phyloP scores from a whole-genome alignment of 768 basidiomycete species.

The Mycena rosella region DNA sequence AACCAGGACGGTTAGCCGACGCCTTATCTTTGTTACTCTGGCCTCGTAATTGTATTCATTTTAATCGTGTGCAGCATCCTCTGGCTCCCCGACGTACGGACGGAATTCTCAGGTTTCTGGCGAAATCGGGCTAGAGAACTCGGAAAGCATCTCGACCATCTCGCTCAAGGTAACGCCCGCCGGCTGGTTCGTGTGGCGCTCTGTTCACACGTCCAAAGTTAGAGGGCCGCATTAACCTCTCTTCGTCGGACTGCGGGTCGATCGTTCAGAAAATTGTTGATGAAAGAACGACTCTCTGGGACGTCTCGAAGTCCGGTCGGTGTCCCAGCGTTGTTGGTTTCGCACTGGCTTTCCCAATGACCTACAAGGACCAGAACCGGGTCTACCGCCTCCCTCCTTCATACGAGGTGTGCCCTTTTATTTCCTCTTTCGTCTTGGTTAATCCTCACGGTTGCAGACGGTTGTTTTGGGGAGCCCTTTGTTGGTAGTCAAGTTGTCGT shows the following conservation, averaged over 20 bases:
- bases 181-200: neutral
- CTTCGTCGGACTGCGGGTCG: conserved; percentile 52
- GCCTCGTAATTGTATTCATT: too few species aligned
- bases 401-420: conserved; percentile 44
- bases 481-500: conserved; percentile 51
- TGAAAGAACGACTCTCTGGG: conserved; percentile 49
- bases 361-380: conserved; percentile 46
- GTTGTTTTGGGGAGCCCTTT: conserved; percentile 30
- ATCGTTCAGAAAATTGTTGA: conserved; percentile 45
- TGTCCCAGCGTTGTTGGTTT: conserved; percentile 58
- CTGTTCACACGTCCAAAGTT: conserved; percentile 42
- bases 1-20: conserved; percentile 53
- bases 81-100: conserved; percentile 50
- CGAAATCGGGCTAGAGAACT: conserved; percentile 49
- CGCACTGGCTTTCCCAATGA: conserved; percentile 50
- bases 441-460: conserved; percentile 3
- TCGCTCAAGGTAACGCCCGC: conserved; percentile 50
- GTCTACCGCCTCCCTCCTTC: conserved; percentile 53
- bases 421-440: neutral
- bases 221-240: conserved; percentile 51
- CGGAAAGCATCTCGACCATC: conserved; percentile 49
- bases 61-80: too few species aligned
- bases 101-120: conserved; percentile 50
- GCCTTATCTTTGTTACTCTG: too few species aligned
- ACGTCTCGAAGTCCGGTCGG: conserved; percentile 32